phyloP scores from a whole-genome alignment of 768 basidiomycete genomes.

The Tylopilus balloui region DNA sequence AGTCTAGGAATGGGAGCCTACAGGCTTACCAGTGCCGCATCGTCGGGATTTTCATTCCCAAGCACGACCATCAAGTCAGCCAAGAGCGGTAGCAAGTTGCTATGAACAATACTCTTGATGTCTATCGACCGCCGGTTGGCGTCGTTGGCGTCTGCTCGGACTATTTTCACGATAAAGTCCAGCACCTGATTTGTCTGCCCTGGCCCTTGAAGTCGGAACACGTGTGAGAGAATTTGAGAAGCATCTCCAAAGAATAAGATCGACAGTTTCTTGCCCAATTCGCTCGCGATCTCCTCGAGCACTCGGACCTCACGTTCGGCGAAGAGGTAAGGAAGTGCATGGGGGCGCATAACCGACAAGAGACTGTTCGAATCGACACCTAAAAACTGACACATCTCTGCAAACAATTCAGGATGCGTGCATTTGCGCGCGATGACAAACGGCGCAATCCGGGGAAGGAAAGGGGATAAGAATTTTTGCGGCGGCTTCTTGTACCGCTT shows the following conservation, averaged over 20 bases:
- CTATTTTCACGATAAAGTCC: constrained; percentile 55
- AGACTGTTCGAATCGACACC: constrained; percentile 54
- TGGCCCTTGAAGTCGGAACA: constrained; percentile 56
- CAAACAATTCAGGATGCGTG: constrained; percentile 53
- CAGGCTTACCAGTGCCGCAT: constrained; percentile 41
- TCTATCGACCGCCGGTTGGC: constrained; percentile 33
- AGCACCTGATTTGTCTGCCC: constrained; percentile 56
- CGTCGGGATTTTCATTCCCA: constrained; percentile 58
- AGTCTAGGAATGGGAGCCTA: constrained; percentile 24
- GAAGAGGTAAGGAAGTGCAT: constrained; percentile 68
- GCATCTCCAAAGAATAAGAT: constrained; percentile 54
- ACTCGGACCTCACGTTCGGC: constrained; percentile 54
- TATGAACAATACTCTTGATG: constrained; percentile 53
- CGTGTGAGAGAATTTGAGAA: constrained; percentile 57
- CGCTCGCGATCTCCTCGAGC: constrained; percentile 56
- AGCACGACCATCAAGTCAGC: constrained; percentile 72
- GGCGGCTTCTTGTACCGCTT: constrained; percentile 56
- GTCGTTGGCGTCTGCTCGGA: constrained; percentile 43
- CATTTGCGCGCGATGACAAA: constrained; percentile 57
- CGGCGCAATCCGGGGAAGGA: constrained; percentile 61
- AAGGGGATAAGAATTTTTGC: constrained; percentile 66
- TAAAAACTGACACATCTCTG: constrained; percentile 68
- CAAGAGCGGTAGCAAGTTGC: constrained; percentile 64
- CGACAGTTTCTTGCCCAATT: constrained; percentile 43
- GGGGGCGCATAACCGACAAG: constrained; percentile 54